A percentile compares a stretch with the other conserved stretches of the same genome.
phyloP scores from a whole-genome alignment of 192 early-diverging fungal genomes.

The Coemansia sp. region DNA sequence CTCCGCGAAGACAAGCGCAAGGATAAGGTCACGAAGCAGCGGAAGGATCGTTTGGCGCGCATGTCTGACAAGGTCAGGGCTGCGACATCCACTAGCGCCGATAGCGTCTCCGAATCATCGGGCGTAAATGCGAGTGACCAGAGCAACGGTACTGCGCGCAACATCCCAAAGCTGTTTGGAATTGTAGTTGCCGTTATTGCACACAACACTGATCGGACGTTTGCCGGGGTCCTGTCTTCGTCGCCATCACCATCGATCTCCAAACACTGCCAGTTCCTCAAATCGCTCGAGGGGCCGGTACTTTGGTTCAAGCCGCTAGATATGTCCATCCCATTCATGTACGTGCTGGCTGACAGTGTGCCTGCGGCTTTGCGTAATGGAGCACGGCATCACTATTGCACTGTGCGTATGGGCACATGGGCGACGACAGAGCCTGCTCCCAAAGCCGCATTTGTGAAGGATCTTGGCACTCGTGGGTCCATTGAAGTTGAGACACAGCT shows the following conservation, averaged over 20 bases:
- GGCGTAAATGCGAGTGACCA: not conserved
- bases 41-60: slow-evolving; percentile 69
- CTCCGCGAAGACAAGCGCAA: slow-evolving; percentile 61
- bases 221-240: slow-evolving; percentile 22
- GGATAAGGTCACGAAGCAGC: slow-evolving; percentile 57
- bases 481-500: slow-evolving; percentile 78
- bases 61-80: slow-evolving; percentile 52
- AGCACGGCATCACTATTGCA: slow-evolving; percentile 6
- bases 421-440: slow-evolving; percentile 14
- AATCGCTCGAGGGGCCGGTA: not conserved
- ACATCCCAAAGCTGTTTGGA: slow-evolving; percentile 23
- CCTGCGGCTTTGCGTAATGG: not conserved
- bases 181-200: slow-evolving; percentile 29
- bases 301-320: slow-evolving; percentile 39
- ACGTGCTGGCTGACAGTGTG: slow-evolving; percentile 6
- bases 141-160: not conserved
- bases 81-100: slow-evolving; percentile 3
- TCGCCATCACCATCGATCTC: slow-evolving; percentile 4
- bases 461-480: slow-evolving; percentile 74
- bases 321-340: slow-evolving; percentile 28
- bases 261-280: slow-evolving; percentile 11
- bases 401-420: slow-evolving; percentile 29
- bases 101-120: not conserved
- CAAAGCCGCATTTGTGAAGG: slow-evolving; percentile 22
- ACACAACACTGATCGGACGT: slow-evolving; percentile 22